These are phyloP conservation scores for Fusarium continuum DNA, from an alignment of 2,329 filamentous ascomycete species.

Conservation along the genomic window DNA sequence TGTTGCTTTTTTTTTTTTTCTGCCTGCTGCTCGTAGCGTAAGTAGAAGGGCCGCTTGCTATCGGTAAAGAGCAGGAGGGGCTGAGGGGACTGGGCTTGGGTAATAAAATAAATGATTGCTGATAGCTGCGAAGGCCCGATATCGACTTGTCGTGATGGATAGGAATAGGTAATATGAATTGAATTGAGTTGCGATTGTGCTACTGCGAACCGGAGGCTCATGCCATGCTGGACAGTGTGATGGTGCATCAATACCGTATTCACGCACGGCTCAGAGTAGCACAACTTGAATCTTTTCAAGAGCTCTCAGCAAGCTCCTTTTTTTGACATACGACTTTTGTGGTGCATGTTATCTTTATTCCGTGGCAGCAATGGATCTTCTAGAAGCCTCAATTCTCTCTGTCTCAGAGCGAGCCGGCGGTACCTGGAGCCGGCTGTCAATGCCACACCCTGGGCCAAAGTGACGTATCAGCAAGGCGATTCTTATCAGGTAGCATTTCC, in stretches of 20 bases:
- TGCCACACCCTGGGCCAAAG: not conserved
- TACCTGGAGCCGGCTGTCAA: constrained; percentile 2
- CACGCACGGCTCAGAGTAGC: constrained; percentile 8
- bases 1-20: constrained; percentile 10
- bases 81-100: constrained; percentile 11
- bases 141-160: constrained; percentile 16
- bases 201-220: constrained; percentile 13
- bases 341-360: not conserved
- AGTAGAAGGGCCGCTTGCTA: constrained; percentile 6
- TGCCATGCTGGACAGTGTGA: constrained; percentile 29
- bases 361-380: not conserved
- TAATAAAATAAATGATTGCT: constrained; percentile 36
- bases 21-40: not conserved
- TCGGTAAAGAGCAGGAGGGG: constrained; percentile 30
- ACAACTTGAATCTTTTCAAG: not conserved
- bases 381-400: not conserved
- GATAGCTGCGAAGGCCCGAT: constrained; percentile 21
- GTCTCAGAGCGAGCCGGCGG: not conserved
- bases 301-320: not conserved
- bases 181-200: constrained; percentile 21
- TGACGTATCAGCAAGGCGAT: constrained; percentile 2
- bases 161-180: constrained; percentile 11
- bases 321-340: not conserved
- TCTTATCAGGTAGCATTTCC: not conserved
- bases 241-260: constrained; percentile 8